Evolutionary conservation across 2,329 filamentous ascomycete species (phyloP), one percentile per base, ranked within the genome.

Genomic region (Fusarium zealandicum): DNA sequence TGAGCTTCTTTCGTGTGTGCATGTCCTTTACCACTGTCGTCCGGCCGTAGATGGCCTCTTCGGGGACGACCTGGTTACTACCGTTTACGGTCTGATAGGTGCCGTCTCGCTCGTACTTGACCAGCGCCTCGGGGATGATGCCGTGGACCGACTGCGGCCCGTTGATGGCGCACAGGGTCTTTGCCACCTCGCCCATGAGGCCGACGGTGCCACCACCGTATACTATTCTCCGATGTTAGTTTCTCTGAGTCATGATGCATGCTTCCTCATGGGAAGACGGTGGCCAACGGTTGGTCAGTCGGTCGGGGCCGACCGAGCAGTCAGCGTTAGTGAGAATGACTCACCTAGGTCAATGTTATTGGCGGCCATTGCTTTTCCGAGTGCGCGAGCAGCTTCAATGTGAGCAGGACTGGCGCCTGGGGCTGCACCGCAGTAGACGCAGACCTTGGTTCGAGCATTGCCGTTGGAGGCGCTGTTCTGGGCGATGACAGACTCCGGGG

Each of bases 131-230:
- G 5, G 95, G 95, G 68, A 99, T 97, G 72, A 99, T 90, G 70
- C 95, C 95, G 77, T 97, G 93, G 13, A 98, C 95, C 11, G 89
- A 78, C 43, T 86, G 74, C 0, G 93, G 91, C 3, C 95, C 93
- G 5, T 88, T 87, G 59, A 97, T 85, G 0, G 89, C 82, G 64
- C 96, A 92, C 22, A 99, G 86, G 0, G 91, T 93, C 67, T 88
- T 89, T 38, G 95, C 92, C 10, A 98, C 76, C 72, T 97, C 92
- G 70, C 95, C 95, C 95, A 99, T 99, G 38, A 99, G 83, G 9
- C 95, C 95, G 31, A 92, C 86, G 3, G 93, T 98, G 69, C 95
- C 95, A 65, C 95, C 95, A 65, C 95, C 95, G 75, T 98, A 99
- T 61, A 98, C 92, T 85, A 38, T 44, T 10, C 5, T 18, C 22